Evolutionary conservation across 2,329 filamentous ascomycete species (phyloP).

Genomic region (Pestalotiopsis sp.): DNA sequence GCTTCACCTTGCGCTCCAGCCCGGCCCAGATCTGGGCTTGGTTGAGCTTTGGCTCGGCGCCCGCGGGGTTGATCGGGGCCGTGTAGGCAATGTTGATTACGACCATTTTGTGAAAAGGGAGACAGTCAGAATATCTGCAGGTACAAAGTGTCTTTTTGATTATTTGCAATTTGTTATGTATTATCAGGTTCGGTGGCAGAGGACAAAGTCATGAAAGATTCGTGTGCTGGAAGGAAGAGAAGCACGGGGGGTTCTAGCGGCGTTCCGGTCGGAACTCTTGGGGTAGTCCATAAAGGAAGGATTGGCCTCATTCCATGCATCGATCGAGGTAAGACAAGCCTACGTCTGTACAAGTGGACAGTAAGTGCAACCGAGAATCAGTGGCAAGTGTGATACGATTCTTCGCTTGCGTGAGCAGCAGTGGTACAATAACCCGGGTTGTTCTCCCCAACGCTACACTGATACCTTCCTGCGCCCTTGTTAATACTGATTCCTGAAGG

Average conservation of each 20-base stretch:
- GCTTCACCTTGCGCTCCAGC: slow-evolving; percentile 38
- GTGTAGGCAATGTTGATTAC: slow-evolving; percentile 38
- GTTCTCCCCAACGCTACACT: no score
- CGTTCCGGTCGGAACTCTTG: not conserved
- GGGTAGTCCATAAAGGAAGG: not conserved
- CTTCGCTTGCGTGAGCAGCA: no score
- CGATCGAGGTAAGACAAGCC: not conserved
- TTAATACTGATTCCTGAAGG: no score
- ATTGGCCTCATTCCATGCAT: not conserved
- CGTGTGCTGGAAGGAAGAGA: not conserved
- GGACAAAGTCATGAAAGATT: no score
- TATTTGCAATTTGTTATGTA: not conserved
- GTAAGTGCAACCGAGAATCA: no score
- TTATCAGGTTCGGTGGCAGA: not conserved
- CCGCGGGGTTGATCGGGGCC: slow-evolving; percentile 37
- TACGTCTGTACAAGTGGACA: no score
- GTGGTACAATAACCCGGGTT: no score
- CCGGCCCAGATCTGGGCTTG: slow-evolving; percentile 38
- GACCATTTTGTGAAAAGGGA: slow-evolving; percentile 30
- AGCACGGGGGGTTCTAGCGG: not conserved
- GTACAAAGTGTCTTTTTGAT: not conserved
- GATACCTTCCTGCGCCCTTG: no score
- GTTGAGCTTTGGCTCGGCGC: slow-evolving; percentile 30
- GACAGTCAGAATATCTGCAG: not conserved
- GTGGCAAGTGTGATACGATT: no score